These are phyloP conservation scores for Beauveria varroae DNA, from an alignment of 2,329 filamentous ascomycete species.

Conservation along the genomic window DNA sequence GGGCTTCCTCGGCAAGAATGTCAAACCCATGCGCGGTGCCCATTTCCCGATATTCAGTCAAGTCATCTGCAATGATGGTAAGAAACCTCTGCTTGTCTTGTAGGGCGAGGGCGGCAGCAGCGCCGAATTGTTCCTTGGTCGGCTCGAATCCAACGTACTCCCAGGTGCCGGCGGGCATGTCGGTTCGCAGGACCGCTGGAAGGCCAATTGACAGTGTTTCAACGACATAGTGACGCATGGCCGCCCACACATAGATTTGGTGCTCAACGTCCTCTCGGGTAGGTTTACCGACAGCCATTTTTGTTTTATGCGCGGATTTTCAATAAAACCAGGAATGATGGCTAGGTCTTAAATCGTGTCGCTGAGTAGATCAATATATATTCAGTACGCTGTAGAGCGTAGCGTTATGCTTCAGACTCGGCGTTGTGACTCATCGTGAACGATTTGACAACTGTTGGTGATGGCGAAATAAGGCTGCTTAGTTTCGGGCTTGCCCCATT, in stretches of 20 bases:
- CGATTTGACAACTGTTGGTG: not conserved
- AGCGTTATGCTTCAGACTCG: not conserved
- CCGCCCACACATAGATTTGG: not conserved
- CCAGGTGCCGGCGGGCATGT: conserved; percentile 1
- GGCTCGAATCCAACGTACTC: conserved; percentile 8
- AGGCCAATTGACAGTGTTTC: not conserved
- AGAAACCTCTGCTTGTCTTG: not conserved
- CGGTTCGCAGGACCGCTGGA: conserved; percentile 1
- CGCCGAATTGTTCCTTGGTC: not conserved
- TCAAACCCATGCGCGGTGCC: not conserved
- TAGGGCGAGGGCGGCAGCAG: not conserved
- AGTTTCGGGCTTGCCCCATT: not conserved
- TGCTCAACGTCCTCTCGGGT: not conserved
- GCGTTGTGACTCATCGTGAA: not conserved
- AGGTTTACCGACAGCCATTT: not conserved
- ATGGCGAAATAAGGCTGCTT: not conserved
- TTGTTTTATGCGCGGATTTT: not conserved
- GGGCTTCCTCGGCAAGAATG: conserved; percentile 4
- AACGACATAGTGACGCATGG: conserved; percentile 3
- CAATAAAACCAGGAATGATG: too few species aligned
- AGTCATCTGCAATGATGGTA: conserved; percentile 5
- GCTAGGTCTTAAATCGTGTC: too few species aligned
- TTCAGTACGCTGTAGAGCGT: too few species aligned
- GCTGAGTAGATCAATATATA: too few species aligned
- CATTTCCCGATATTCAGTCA: not conserved